Base-by-base conservation (phyloP, 2,329 filamentous ascomycete species). In the Didymosphaeria variabile region DNA sequence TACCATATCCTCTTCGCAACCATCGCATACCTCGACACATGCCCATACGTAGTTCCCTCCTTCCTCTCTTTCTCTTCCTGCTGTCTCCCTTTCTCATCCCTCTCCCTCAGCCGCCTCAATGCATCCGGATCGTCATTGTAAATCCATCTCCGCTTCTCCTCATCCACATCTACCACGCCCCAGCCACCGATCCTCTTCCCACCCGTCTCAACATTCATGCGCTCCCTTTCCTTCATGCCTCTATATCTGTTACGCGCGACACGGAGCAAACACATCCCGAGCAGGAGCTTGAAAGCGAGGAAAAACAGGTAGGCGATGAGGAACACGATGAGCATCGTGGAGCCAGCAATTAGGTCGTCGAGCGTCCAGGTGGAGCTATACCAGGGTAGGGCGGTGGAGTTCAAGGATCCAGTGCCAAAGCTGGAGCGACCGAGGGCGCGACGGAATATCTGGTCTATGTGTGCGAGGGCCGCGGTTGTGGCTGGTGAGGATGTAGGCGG, bases 1-100 rank as follows among this genome's bases (percentile, higher is more conserved):
- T 80, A 98, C 95, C 95, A 99, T 70, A 99, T 99, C 75, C 95
- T 86, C 85, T 97, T 98, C 0, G 93, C 92, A 70, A 93, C 90
- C 95, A 98, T 97, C 75, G 93, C 93, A 81, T 97, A 99, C 70
- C 95, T 85, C 69, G 85, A 88, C 64, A 88, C 92, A 75, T 81
- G 88, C 72, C 85, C 91, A 79, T 88, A 87, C 75, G 87, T 88
- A 55, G 87, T 85, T 58, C 78, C 76, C 63, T 72, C 57, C 53
- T 84, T 84, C 55, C 81, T 81, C 38, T 84, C 80, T 61, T 77
- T 80, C 26, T 84, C 84, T 67, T 86, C 88, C 65, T 88, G 87
- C 63, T 86, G 87, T 7, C 85, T 86, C 69, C 86, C 83, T 72
- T 87, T 86, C 62, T 90, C 88, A 65, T 88, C 88, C 55, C 85